Evolutionary conservation across 106 monocot species (phyloP).

Genomic region (Ottelia alismoides): DNA sequence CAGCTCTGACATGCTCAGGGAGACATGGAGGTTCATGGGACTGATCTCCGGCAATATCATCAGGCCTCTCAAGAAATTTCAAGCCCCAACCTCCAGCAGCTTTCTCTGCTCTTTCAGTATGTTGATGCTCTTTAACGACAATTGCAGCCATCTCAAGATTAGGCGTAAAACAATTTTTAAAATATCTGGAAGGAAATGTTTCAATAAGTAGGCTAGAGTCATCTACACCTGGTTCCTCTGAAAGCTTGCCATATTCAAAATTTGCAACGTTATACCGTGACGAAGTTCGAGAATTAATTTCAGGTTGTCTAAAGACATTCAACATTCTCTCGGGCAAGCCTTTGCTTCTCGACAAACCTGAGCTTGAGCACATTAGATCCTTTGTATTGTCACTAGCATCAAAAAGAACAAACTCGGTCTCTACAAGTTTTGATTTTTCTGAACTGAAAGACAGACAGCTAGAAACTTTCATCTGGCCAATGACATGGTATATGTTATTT

Average conservation of each 20-base stretch:
- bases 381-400: conserved; percentile 14
- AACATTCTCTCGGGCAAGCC: conserved; percentile 29
- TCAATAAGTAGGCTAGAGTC: background rate
- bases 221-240: background rate
- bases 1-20: background rate
- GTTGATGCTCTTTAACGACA: conserved; percentile 31
- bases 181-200: background rate
- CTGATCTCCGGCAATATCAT: background rate
- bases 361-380: conserved; percentile 18
- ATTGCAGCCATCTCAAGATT: conserved; percentile 57
- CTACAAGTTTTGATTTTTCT: conserved; percentile 15
- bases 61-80: conserved; percentile 54
- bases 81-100: conserved; percentile 78
- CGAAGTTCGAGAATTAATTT: too few species aligned
- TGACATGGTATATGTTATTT: conserved; percentile 3
- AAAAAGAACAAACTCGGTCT: conserved; percentile 73
- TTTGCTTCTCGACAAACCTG: conserved; percentile 17
- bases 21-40: conserved; percentile 3
- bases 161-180: conserved; percentile 14
- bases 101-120: conserved; percentile 12
- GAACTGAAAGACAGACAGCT: conserved; percentile 35
- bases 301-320: conserved; percentile 32
- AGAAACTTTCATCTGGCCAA: conserved; percentile 70
- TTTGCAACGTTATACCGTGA: too few species aligned
- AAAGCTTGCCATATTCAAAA: too few species aligned